Evolutionary conservation across 257 asterid genomes (phyloP), one percentile per base, ranked within the genome.

Genomic region (Solanum phureja): DNA sequence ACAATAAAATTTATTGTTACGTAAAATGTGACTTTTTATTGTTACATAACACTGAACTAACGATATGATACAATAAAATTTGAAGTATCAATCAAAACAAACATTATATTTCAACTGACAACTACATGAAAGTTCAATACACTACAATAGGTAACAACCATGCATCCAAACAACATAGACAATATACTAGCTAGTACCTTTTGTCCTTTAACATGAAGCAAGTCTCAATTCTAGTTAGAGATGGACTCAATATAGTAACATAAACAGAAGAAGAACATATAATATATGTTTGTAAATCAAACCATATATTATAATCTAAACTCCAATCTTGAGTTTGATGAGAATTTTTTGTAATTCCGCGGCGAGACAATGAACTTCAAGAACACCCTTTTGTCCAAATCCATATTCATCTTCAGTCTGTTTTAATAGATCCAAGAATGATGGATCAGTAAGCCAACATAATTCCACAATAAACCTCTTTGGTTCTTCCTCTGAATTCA

Each of bases 401-500:
- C 91, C 91, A 81, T 88, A 90, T 83, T 90, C 92, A 62, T 88
- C 90, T 90, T 89, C 91, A 3, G 91, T 87, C 6, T 42, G 56
- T 75, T 89, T 75, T 24, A 90, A 84, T 60, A 90, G 23, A 27
- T 75, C 85, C 84, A 90, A 37, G 84, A 90, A 90, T 58, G 90
- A 85, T 58, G 92, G 92, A 86, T 90, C 38, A 27, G 64, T 85
- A 4, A 90, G 88, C 49, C 89, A 76, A 34, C 27, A 52, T 12
- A 90, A 34, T 46, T 87, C 87, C 11, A 90, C 87, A 16, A 90
- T 19, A 37, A 90, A 90, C 87, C 90, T 88, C 62, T 71, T 87
- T 31, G 91, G 90, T 69, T 85, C 88, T 21, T 74, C 82, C 23
- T 74, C 31, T 8, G 31, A 3, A 74, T 21, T 74, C 4, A 74